A percentile compares a stretch with the other conserved stretches of the same genome.
These are phyloP conservation scores for Pleurotus sapidus DNA, from an alignment of 768 basidiomycete genomes.

Conservation along the genomic window DNA sequence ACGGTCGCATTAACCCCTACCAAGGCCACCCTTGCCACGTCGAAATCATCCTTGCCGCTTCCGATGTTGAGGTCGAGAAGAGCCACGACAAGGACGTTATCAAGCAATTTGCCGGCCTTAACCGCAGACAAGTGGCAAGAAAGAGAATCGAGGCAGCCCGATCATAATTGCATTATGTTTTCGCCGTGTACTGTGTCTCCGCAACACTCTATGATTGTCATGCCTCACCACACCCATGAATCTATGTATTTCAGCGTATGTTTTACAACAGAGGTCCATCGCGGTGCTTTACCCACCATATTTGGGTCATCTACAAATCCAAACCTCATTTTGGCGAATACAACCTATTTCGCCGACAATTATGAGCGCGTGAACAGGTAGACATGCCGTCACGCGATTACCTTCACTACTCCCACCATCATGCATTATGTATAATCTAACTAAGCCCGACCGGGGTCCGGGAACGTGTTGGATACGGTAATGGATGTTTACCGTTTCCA, in stretches of 20 bases:
- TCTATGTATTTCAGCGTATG: constrained; percentile 4
- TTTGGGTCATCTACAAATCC: too few species aligned
- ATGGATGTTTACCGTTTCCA: too few species aligned
- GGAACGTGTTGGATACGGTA: too few species aligned
- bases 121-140: constrained; percentile 85
- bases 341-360: too few species aligned
- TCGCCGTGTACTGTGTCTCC: background rate
- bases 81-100: constrained; percentile 70
- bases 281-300: too few species aligned
- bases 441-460: too few species aligned
- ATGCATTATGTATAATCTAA: too few species aligned
- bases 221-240: constrained; percentile 5
- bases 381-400: too few species aligned
- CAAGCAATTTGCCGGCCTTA: constrained; percentile 60
- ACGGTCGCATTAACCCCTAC: constrained; percentile 98
- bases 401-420: too few species aligned
- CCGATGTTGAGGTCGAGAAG: constrained; percentile 85
- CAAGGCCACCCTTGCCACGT: constrained; percentile 97
- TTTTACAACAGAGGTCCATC: background rate
- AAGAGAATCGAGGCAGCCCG: constrained; percentile 86
- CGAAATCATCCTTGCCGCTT: constrained; percentile 85
- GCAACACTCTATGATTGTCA: background rate
- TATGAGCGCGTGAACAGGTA: too few species aligned
- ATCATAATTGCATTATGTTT: constrained; percentile 30
- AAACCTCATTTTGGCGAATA: too few species aligned